A percentile compares a stretch with the other conserved stretches of the same genome.
These are phyloP conservation scores for Podospora comata DNA, from an alignment of 495 filamentous ascomycete genomes.

Conservation along the genomic window DNA sequence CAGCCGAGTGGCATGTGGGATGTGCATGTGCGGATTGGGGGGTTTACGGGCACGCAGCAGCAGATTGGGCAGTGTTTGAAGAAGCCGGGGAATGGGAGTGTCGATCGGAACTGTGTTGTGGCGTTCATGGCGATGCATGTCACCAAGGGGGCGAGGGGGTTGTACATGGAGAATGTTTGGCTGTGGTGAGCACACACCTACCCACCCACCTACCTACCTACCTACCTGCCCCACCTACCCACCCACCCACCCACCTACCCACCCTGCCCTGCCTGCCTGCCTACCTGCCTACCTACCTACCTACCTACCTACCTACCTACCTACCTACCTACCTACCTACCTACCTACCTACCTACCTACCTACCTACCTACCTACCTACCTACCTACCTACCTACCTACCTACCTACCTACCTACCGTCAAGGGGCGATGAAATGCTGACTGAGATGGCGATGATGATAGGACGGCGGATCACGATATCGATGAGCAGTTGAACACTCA, in stretches of 20 bases:
- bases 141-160: slow-evolving; percentile 57
- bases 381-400: not conserved
- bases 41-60: slow-evolving; percentile 72
- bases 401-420: not conserved
- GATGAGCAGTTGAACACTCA: slow-evolving; percentile 62
- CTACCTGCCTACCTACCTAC: not conserved
- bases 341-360: not conserved
- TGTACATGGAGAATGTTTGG: slow-evolving; percentile 91
- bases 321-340: not conserved
- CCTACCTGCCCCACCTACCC: not conserved
- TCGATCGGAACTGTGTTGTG: slow-evolving; percentile 57
- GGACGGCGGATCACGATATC: slow-evolving; percentile 83
- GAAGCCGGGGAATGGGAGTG: slow-evolving; percentile 53
- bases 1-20: slow-evolving; percentile 85
- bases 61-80: slow-evolving; percentile 71
- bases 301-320: not conserved
- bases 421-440: not conserved
- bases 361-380: not conserved
- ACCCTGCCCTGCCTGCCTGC: no score
- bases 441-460: not conserved
- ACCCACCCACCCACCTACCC: not conserved
- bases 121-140: slow-evolving; percentile 82
- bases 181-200: slow-evolving; percentile 56
- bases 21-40: slow-evolving; percentile 78
- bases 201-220: not conserved